Percentiles rank a stretch among this genome's conserved stretches.
phyloP scores from a whole-genome alignment of 2,329 filamentous ascomycete species.

The Colletotrichum spaethianum region DNA sequence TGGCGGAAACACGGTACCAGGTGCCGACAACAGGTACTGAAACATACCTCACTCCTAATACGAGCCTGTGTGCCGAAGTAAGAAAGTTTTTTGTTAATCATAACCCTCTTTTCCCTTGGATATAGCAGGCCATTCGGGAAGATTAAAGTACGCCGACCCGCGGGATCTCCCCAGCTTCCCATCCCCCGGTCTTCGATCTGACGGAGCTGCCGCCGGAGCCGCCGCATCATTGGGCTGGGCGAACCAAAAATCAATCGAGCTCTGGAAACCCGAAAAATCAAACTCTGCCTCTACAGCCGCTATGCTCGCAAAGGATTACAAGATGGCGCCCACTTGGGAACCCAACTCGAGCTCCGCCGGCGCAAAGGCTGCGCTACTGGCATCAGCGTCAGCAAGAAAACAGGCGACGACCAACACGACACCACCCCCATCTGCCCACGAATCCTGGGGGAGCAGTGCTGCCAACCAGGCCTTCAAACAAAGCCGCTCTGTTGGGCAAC shows the following conservation, averaged over 20 bases:
- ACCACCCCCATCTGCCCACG: conserved; percentile 59
- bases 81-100: conserved; percentile 5
- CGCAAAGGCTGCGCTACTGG: conserved; percentile 81
- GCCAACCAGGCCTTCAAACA: conserved; percentile 77
- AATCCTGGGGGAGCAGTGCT: conserved; percentile 75
- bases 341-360: conserved; percentile 75
- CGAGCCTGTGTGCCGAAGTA: conserved; percentile 9
- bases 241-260: conserved; percentile 75
- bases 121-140: conserved; percentile 51
- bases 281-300: conserved; percentile 64
- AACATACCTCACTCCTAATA: conserved; percentile 31
- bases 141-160: conserved; percentile 79
- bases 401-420: conserved; percentile 57
- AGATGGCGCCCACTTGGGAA: conserved; percentile 69
- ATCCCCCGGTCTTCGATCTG: conserved; percentile 71
- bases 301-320: conserved; percentile 58
- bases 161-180: conserved; percentile 83
- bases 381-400: conserved; percentile 51
- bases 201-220: conserved; percentile 76
- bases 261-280: conserved; percentile 75
- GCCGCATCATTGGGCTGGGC: conserved; percentile 83
- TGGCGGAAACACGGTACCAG: conserved; percentile 41
- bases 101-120: conserved; percentile 1
- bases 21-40: conserved; percentile 40
- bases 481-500: conserved; percentile 47